phyloP scores from a whole-genome alignment of 1,284 basidiomycete species.

The Microbotryum lychnidis-dioicae region DNA sequence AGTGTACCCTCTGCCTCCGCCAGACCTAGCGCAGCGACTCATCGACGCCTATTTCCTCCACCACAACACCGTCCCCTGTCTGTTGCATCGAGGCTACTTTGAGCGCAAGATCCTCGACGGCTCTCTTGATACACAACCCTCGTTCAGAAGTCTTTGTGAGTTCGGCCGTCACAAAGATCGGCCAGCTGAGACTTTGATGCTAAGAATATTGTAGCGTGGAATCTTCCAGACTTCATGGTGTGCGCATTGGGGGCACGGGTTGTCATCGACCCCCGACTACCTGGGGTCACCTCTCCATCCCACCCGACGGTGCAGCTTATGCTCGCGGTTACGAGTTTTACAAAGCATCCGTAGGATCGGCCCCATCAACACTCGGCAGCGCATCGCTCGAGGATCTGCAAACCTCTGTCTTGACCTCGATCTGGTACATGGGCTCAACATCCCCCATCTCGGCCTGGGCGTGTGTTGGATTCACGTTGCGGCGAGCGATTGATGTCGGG shows the following conservation, averaged over 20 bases:
- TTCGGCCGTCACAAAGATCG: constrained; percentile 36
- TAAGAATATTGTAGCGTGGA: too few relatives aligned
- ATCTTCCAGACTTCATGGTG: constrained; percentile 48
- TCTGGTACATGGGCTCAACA: constrained; percentile 13
- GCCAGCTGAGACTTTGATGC: too few relatives aligned
- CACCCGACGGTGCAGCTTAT: background rate
- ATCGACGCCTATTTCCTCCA: constrained; percentile 61
- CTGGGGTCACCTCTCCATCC: background rate
- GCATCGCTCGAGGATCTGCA: constrained; percentile 69
- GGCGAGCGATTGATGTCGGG: constrained; percentile 41
- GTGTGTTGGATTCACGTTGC: constrained; percentile 21
- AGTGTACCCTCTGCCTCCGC: background rate
- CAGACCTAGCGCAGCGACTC: constrained; percentile 54
- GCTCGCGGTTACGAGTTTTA: constrained; percentile 6
- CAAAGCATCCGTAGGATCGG: background rate
- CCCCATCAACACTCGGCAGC: constrained; percentile 28
- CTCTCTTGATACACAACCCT: constrained; percentile 52
- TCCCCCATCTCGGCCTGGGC: constrained; percentile 16
- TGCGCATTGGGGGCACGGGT: constrained; percentile 65
- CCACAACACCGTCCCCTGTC: constrained; percentile 55
- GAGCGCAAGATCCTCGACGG: constrained; percentile 53
- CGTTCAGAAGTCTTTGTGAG: constrained; percentile 54
- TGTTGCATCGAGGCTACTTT: constrained; percentile 72
- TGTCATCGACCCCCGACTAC: constrained; percentile 56
- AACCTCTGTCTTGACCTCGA: constrained; percentile 41